Evolutionary conservation across 169 alveolate species (phyloP).

Genomic region (Plasmodium vivax): DNA sequence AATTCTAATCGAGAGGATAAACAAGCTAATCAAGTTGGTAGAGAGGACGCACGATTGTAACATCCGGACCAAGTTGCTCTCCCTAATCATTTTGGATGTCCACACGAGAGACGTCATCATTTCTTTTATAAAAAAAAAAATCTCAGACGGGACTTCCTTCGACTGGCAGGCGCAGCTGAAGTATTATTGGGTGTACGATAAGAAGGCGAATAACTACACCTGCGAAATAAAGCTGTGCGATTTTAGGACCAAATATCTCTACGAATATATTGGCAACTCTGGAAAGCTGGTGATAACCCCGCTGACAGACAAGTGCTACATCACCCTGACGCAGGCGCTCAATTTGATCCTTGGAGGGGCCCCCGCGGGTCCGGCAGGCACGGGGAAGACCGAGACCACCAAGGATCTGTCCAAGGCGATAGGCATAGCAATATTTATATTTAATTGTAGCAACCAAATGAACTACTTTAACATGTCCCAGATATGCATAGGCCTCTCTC

Average conservation of each 20-base stretch:
- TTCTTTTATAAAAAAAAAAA: conserved; percentile 91
- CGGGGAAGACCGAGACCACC: conserved; percentile 98
- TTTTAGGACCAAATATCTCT: conserved; percentile 92
- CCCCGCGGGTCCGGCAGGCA: conserved; percentile 99
- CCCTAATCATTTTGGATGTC: conserved; percentile 96
- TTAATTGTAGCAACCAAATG: conserved; percentile 95
- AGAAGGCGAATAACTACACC: conserved; percentile 81
- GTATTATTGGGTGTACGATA: conserved; percentile 90
- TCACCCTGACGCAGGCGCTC: conserved; percentile 95
- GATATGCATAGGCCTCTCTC: conserved; percentile 95
- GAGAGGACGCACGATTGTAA: conserved; percentile 82
- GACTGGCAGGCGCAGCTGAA: conserved; percentile 97
- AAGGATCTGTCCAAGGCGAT: conserved; percentile 97
- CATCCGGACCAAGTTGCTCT: conserved; percentile 91
- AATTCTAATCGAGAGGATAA: conserved; percentile 91
- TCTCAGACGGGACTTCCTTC: conserved; percentile 90
- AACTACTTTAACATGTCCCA: conserved; percentile 94
- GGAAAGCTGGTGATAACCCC: conserved; percentile 96
- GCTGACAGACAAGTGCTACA: conserved; percentile 96
- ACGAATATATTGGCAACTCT: conserved; percentile 97
- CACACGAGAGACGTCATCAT: conserved; percentile 97
- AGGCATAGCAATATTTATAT: conserved; percentile 96
- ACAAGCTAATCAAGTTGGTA: conserved; percentile 93
- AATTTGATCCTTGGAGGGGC: conserved; percentile 94
- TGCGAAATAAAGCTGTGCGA: conserved; percentile 94